These are phyloP conservation scores for Kurtzmaniella cleridarum DNA, from an alignment of 805 yeast genomes.

Conservation along the genomic window DNA sequence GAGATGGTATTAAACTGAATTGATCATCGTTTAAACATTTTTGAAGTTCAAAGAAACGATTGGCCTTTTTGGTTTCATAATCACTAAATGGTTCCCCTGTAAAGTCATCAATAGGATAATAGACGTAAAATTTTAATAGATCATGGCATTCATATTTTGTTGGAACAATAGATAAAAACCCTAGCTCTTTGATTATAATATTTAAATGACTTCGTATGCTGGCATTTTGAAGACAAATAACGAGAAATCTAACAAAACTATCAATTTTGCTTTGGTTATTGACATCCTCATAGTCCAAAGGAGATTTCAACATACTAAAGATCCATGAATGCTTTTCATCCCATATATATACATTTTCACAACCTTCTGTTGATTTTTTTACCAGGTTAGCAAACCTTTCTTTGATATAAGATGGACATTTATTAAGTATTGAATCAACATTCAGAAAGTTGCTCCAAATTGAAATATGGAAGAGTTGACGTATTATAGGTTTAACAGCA, in stretches of 20 bases:
- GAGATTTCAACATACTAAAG: too few species aligned
- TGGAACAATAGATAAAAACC: constrained; percentile 2
- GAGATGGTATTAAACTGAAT: constrained; percentile 7
- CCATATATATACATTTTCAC: not conserved
- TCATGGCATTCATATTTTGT: not conserved
- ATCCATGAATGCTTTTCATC: too few species aligned
- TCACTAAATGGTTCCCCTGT: constrained; percentile 14
- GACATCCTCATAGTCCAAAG: not conserved
- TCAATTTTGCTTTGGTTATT: not conserved
- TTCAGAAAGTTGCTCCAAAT: constrained; percentile 21
- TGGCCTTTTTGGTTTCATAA: not conserved
- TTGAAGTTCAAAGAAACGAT: constrained; percentile 4
- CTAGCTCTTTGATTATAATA: constrained; percentile 3
- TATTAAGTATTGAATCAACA: constrained; percentile 3
- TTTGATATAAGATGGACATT: not conserved
- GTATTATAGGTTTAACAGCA: constrained; percentile 7
- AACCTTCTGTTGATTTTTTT: not conserved
- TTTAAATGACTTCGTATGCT: constrained; percentile 4
- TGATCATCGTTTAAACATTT: constrained; percentile 2
- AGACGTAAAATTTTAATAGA: constrained; percentile 16
- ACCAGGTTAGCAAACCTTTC: not conserved
- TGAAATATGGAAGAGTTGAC: constrained; percentile 26
- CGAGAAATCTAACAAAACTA: not conserved
- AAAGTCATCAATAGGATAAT: constrained; percentile 40
- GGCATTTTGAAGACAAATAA: constrained; percentile 1